Evolutionary conservation across 2,329 filamentous ascomycete species (phyloP), one percentile per base, ranked within the genome.

Genomic region (Stenocarpella maydis): DNA sequence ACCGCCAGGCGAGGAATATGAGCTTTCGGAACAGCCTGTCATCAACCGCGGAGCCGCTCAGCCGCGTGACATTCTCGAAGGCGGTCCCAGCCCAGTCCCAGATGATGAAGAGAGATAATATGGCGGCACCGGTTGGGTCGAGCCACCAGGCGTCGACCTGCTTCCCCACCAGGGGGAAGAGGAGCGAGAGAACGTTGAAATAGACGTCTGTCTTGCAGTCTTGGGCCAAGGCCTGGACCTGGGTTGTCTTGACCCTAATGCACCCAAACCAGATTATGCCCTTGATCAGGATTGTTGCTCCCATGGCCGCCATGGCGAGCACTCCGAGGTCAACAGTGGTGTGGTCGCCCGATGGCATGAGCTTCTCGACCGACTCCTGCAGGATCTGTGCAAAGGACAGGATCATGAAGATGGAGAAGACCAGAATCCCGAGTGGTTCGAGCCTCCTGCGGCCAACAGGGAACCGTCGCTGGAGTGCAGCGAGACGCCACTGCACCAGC

Each of bases 71-170:
- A 72, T 90, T 89, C 67, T 87, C 83, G 58, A 89, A 82, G 71
- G 84, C 88, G 0, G 89, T 91, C 54, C 84, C 82, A 1, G 86
- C 86, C 90, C 90, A 92, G 78, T 92, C 90, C 77, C 87, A 88
- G 73, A 92, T 91, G 76, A 92, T 90, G 80, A 86, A 91, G 5
- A 91, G 77, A 0, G 89, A 91, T 0, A 92, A 81, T 0, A 91
- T 74, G 0, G 86, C 85, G 4, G 90, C 90, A 67, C 90, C 90
- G 0, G 86, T 81, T 7, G 83, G 81, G 75, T 92, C 90, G 17
- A 92, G 82, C 90, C 90, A 92, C 90, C 90, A 92, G 17, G 90
- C 74, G 28, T 86, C 76, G 4, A 85, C 81, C 60, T 86, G 82
- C 73, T 86, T 82, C 8, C 90, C 90, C 61, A 91, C 84, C 34